phyloP scores from a whole-genome alignment of 2,329 filamentous ascomycete genomes.

The Neospermospora avenae region DNA sequence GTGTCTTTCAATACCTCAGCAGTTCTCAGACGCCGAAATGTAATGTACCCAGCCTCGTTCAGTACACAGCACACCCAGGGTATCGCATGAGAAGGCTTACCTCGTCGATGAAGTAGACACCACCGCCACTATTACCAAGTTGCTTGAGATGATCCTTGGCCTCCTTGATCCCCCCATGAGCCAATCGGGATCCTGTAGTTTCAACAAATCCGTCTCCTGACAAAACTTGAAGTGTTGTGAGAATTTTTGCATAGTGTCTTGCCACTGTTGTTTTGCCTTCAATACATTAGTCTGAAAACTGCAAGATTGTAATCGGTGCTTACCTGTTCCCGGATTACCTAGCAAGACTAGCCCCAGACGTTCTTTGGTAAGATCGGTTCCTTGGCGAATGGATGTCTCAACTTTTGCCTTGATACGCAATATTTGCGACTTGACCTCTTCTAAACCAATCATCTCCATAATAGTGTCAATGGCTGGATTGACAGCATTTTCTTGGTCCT shows the following conservation, averaged over 20 bases:
- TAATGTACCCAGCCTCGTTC: no score
- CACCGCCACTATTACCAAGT: slow-evolving; percentile 62
- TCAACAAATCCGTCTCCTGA: slow-evolving; percentile 60
- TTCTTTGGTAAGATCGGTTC: slow-evolving; percentile 51
- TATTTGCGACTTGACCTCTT: slow-evolving; percentile 63
- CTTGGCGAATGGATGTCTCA: slow-evolving; percentile 58
- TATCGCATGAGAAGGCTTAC: neutral
- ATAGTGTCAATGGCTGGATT: slow-evolving; percentile 58
- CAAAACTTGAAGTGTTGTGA: slow-evolving; percentile 59
- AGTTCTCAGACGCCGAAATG: no score
- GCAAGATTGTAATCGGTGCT: slow-evolving; percentile 12
- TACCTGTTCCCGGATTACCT: slow-evolving; percentile 74
- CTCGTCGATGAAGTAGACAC: slow-evolving; percentile 68
- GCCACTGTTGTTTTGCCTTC: slow-evolving; percentile 73
- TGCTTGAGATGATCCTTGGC: slow-evolving; percentile 55
- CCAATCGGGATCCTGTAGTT: slow-evolving; percentile 64
- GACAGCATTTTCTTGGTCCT: slow-evolving; percentile 46
- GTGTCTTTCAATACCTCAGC: no score
- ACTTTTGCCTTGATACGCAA: slow-evolving; percentile 60
- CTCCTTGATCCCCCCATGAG: slow-evolving; percentile 56
- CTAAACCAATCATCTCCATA: slow-evolving; percentile 70
- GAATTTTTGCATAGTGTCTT: slow-evolving; percentile 63
- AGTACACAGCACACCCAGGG: neutral
- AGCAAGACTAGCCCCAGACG: slow-evolving; percentile 61
- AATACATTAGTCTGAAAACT: slow-evolving; percentile 43